Percentiles rank a stretch among this genome's conserved stretches.
phyloP scores from a whole-genome alignment of 768 basidiomycete species.

The Boletus pseudopeckii region DNA sequence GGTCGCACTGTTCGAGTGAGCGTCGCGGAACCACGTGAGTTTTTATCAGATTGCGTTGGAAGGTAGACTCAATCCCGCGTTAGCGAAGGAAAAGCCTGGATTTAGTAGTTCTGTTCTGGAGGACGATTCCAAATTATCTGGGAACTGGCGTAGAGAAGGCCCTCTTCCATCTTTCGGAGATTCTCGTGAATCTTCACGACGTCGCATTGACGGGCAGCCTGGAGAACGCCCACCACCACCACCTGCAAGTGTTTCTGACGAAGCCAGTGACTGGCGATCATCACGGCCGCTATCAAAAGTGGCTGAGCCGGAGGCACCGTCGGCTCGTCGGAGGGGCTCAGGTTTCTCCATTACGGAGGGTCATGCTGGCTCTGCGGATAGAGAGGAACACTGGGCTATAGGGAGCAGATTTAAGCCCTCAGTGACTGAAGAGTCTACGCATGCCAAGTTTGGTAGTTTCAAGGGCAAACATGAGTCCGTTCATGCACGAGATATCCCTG shows the following conservation, averaged over 20 bases:
- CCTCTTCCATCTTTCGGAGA: constrained; percentile 70
- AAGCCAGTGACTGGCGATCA: constrained; percentile 70
- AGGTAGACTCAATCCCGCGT: constrained; percentile 8
- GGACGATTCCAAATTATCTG: constrained; percentile 80
- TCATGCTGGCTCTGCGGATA: constrained; percentile 58
- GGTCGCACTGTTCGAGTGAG: constrained; percentile 84
- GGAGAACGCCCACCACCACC: constrained; percentile 42
- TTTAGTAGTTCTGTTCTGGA: constrained; percentile 50
- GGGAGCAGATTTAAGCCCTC: constrained; percentile 72
- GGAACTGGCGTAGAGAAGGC: constrained; percentile 82
- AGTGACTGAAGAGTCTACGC: constrained; percentile 37
- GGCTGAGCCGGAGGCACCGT: constrained; percentile 45
- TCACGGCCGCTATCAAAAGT: constrained; percentile 39
- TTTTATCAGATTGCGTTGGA: background rate
- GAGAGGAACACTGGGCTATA: constrained; percentile 74
- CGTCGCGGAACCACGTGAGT: constrained; percentile 95
- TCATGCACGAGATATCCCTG: constrained; percentile 47
- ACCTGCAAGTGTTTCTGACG: constrained; percentile 54
- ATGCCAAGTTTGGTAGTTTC: constrained; percentile 41
- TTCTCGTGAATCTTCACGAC: constrained; percentile 62
- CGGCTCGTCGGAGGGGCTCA: constrained; percentile 55
- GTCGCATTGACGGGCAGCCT: constrained; percentile 58
- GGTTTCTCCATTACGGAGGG: constrained; percentile 48
- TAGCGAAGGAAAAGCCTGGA: constrained; percentile 74
- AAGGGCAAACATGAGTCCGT: constrained; percentile 54